Evolutionary conservation across 257 asterid species (phyloP).

Genomic region (Lantana camara): DNA sequence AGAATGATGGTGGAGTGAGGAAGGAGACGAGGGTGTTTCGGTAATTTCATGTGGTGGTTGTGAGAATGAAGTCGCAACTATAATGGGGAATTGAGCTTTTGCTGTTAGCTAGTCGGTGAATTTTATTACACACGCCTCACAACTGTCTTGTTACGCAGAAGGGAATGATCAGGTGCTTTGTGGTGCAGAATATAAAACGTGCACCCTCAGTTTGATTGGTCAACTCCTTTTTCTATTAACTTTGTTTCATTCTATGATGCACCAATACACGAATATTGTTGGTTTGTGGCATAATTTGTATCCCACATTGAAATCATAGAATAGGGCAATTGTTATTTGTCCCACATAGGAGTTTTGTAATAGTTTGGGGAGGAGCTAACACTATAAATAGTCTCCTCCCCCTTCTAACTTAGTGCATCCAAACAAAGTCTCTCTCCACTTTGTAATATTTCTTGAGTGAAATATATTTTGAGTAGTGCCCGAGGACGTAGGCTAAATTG

Average conservation of each 20-base stretch:
- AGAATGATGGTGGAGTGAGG: constrained; percentile 28
- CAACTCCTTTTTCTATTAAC: neutral
- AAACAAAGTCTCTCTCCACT: too few relatives aligned
- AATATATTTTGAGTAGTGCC: too few relatives aligned
- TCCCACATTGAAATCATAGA: too few relatives aligned
- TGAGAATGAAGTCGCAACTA: constrained; percentile 48
- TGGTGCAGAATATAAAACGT: neutral
- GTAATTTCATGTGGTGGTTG: constrained; percentile 32
- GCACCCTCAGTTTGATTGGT: constrained; percentile 21
- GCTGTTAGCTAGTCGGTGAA: constrained; percentile 2
- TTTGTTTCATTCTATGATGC: neutral
- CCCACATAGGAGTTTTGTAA: too few relatives aligned
- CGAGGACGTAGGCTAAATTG: too few relatives aligned
- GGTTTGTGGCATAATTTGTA: too few relatives aligned
- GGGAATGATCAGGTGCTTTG: constrained; percentile 11
- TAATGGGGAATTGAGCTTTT: neutral
- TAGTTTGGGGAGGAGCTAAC: too few relatives aligned
- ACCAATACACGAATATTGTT: neutral
- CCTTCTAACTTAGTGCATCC: too few relatives aligned
- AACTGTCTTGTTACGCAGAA: neutral
- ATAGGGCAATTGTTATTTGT: too few relatives aligned
- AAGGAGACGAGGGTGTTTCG: constrained; percentile 32
- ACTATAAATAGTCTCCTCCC: too few relatives aligned
- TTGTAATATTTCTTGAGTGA: too few relatives aligned
- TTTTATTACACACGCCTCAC: neutral